These are phyloP conservation scores for Neurospora sp. DNA, from an alignment of 495 filamentous ascomycete genomes.

Conservation along the genomic window DNA sequence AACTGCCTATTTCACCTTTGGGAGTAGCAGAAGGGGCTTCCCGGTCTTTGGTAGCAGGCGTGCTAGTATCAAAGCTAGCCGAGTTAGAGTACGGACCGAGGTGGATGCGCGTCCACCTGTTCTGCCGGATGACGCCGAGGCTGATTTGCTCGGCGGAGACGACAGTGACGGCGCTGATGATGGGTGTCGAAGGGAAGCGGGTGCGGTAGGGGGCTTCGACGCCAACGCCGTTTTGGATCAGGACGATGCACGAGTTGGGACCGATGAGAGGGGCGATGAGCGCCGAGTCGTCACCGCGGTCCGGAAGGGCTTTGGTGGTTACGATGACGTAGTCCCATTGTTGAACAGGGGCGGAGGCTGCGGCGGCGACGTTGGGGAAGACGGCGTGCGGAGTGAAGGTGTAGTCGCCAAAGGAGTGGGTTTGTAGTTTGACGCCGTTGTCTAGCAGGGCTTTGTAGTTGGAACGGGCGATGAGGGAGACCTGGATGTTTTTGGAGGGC, in stretches of 20 bases:
- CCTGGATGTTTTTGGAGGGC: constrained; percentile 30
- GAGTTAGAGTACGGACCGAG: constrained; percentile 42
- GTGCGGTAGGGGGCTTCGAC: constrained; percentile 53
- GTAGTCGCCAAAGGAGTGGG: constrained; percentile 45
- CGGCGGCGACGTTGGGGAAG: constrained; percentile 33
- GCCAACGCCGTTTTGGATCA: constrained; percentile 64
- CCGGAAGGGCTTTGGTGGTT: constrained; percentile 49
- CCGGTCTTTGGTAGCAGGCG: background rate
- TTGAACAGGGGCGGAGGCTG: constrained; percentile 12
- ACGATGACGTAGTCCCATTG: constrained; percentile 51
- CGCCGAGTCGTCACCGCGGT: constrained; percentile 35
- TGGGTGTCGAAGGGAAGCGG: constrained; percentile 42
- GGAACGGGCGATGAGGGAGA: constrained; percentile 44
- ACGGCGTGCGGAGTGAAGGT: constrained; percentile 38
- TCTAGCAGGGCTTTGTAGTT: constrained; percentile 41
- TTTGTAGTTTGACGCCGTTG: constrained; percentile 37
- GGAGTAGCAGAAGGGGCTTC: background rate
- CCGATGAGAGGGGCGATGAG: constrained; percentile 43
- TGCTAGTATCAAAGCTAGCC: constrained; percentile 6
- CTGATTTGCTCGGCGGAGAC: constrained; percentile 41
- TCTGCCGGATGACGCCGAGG: constrained; percentile 44
- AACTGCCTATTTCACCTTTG: constrained; percentile 6
- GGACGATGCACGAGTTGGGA: constrained; percentile 40
- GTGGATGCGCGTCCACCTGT: constrained; percentile 51
- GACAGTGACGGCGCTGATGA: constrained; percentile 52